Conservation (phyloP, 306 rosid species). For the Sophora flavescens region DNA sequence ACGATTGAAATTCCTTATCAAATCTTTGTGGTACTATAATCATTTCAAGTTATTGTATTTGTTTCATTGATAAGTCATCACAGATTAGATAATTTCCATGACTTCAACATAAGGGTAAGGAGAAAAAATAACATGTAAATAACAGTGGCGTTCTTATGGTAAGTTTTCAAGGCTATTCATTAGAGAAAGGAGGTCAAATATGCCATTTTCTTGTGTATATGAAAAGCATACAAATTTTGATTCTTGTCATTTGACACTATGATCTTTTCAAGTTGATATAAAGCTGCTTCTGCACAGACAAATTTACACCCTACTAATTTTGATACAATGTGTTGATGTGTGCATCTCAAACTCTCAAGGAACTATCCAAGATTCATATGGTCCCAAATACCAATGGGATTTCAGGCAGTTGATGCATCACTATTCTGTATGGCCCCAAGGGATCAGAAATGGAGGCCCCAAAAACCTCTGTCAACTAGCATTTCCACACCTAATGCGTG, state of each 20-base stretch:
- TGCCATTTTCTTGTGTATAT: constrained; percentile 9
- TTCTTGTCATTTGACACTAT: constrained; percentile 22
- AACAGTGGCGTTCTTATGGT: neutral
- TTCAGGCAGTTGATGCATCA: constrained; percentile 49
- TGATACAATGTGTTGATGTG: constrained; percentile 45
- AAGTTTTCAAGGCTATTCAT: constrained; percentile 41
- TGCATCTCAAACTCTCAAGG: constrained; percentile 50
- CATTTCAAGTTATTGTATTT: constrained; percentile 17
- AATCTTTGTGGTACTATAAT: constrained; percentile 17
- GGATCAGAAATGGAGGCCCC: constrained; percentile 63
- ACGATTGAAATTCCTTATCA: constrained; percentile 26
- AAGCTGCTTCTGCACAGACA: constrained; percentile 44
- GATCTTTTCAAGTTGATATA: constrained; percentile 41
- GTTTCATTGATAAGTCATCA: constrained; percentile 22
- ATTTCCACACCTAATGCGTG: constrained; percentile 83
- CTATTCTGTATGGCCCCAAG: constrained; percentile 49
- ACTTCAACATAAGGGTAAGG: constrained; percentile 35
- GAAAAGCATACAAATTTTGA: constrained; percentile 21
- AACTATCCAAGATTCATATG: constrained; percentile 52
- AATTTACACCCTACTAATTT: constrained; percentile 35
- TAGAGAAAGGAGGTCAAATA: constrained; percentile 28
- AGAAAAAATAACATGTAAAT: neutral
- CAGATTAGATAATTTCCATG: constrained; percentile 17
- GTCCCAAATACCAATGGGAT: constrained; percentile 55
- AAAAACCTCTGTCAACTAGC: constrained; percentile 57